Percentiles rank a stretch among this genome's conserved stretches.
Conservation (phyloP, 148 eudicot species). For the Vaccinium vitisidaea region DNA sequence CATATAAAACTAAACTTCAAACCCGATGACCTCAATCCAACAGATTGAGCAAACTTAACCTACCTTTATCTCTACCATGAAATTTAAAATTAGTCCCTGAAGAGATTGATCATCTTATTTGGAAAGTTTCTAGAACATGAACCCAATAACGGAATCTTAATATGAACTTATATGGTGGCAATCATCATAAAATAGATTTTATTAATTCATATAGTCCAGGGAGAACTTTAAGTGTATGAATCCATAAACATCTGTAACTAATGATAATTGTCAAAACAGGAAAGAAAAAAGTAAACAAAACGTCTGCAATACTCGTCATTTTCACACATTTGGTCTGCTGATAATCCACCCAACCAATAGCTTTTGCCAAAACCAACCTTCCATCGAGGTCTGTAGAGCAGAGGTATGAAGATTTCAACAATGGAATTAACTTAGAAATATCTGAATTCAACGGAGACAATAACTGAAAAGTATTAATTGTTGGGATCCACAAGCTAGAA, state of each 20-base stretch:
- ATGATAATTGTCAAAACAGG: not conserved
- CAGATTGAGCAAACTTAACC: slow-evolving; percentile 7
- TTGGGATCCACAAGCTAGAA: not conserved
- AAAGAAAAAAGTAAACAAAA: not conserved
- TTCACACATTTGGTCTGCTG: not conserved
- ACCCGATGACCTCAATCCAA: slow-evolving; percentile 5
- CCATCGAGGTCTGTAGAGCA: not conserved
- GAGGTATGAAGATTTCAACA: not conserved
- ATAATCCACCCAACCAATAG: not conserved
- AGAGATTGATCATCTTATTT: not conserved
- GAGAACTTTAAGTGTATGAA: not conserved
- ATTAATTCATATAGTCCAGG: not conserved
- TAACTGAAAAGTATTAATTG: not conserved
- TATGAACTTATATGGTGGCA: not conserved
- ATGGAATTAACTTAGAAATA: not conserved
- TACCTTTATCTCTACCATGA: not conserved
- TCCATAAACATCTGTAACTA: not conserved
- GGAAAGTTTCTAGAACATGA: not conserved
- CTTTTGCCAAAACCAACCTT: too few relatives aligned
- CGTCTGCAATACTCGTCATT: not conserved
- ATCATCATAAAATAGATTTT: not conserved
- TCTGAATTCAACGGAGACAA: not conserved
- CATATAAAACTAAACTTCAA: not conserved
- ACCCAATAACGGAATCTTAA: slow-evolving; percentile 3
- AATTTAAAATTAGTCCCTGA: not conserved